Conservation (phyloP, 2,329 filamentous ascomycete genomes). For the Colletotrichum melonis region DNA sequence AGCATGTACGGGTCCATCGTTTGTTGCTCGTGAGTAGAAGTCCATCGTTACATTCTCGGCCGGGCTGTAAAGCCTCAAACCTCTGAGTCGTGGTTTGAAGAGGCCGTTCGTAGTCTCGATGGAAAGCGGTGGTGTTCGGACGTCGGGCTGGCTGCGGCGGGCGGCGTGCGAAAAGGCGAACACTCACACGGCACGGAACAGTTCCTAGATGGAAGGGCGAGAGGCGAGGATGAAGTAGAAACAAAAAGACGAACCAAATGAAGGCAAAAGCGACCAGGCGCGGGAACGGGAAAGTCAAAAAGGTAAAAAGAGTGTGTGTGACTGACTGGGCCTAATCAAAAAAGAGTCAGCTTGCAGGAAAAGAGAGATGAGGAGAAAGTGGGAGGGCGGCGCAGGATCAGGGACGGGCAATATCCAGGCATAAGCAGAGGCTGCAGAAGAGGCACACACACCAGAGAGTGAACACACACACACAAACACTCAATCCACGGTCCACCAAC, state of each 20-base stretch:
- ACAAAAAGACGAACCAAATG: conserved; percentile 32
- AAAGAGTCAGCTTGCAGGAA: conserved; percentile 21
- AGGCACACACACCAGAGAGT: not conserved
- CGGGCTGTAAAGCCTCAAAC: conserved; percentile 12
- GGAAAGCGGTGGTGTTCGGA: not conserved
- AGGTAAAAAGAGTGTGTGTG: conserved; percentile 22
- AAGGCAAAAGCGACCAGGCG: conserved; percentile 27
- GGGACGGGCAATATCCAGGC: not conserved
- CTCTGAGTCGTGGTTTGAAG: not conserved
- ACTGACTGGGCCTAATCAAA: conserved; percentile 5
- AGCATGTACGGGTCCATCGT: conserved; percentile 40
- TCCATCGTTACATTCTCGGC: conserved; percentile 32
- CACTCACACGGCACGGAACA: not conserved
- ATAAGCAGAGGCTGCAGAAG: not conserved
- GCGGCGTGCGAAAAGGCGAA: not conserved
- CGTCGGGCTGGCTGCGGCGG: not conserved
- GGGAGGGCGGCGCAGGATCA: conserved; percentile 26
- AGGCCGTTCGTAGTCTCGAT: not conserved
- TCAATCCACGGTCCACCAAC: not conserved
- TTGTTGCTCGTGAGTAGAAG: conserved; percentile 34
- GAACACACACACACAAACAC: not conserved
- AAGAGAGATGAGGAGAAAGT: conserved; percentile 21
- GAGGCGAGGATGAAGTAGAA: conserved; percentile 10
- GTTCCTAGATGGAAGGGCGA: not conserved
- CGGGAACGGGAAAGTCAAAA: conserved; percentile 25